These are phyloP conservation scores for Kazachstania bromeliacearum DNA, from an alignment of 805 yeast genomes.

Conservation along the genomic window DNA sequence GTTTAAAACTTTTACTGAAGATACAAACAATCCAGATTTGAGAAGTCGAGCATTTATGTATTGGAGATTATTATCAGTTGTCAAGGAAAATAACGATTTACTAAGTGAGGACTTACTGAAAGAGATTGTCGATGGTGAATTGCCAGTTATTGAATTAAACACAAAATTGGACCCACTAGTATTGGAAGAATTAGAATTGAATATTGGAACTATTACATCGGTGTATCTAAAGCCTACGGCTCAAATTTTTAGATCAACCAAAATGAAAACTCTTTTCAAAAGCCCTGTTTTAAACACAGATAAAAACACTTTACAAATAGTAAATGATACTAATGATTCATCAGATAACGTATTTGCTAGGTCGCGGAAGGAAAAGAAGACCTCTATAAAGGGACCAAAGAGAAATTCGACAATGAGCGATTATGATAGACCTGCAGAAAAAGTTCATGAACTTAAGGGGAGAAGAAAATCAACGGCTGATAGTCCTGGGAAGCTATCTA, in stretches of 20 bases:
- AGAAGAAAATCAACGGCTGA: slow-evolving; percentile 24
- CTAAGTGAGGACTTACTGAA: slow-evolving; percentile 33
- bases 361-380: too few relatives aligned
- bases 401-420: slow-evolving; percentile 27
- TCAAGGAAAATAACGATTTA: slow-evolving; percentile 27
- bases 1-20: slow-evolving; percentile 63
- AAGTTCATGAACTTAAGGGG: slow-evolving; percentile 29
- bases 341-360: neutral
- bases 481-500: slow-evolving; percentile 25
- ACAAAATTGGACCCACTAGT: slow-evolving; percentile 61
- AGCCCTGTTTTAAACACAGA: slow-evolving; percentile 39
- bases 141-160: slow-evolving; percentile 60
- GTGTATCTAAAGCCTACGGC: slow-evolving; percentile 75
- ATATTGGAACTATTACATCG: slow-evolving; percentile 74
- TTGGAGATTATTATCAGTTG: slow-evolving; percentile 61
- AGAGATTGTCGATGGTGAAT: slow-evolving; percentile 47
- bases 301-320: slow-evolving; percentile 12
- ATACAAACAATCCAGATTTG: slow-evolving; percentile 70
- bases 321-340: neutral
- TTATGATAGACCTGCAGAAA: slow-evolving; percentile 33
- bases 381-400: neutral
- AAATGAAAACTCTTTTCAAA: slow-evolving; percentile 37
- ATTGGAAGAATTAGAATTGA: slow-evolving; percentile 73
- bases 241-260: slow-evolving; percentile 66
- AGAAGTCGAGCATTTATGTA: slow-evolving; percentile 80